Evolutionary conservation across 805 yeast species (phyloP), one percentile per base, ranked within the genome.

Genomic region (Wickerhamiella galacta): DNA sequence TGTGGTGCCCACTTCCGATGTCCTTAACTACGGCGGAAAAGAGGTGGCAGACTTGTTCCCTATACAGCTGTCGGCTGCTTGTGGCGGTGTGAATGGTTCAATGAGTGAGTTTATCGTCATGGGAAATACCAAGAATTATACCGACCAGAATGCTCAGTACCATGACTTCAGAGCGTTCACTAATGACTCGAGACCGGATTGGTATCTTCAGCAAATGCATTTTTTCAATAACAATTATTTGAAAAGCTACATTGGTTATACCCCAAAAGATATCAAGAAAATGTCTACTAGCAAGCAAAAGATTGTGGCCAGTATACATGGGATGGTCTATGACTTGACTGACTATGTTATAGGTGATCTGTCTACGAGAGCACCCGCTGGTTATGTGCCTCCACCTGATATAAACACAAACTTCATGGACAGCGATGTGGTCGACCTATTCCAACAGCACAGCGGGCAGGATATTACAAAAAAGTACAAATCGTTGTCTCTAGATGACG

Each of bases 111-210:
- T 42, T 35, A 39, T 55, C 15, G 46, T 42, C 3, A 39, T 43
- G n/a, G 53, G 56, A 3, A 45, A 53, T 28, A 52, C 54, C 2
- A 34, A 45, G 19, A 60, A 58, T 38, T 54, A 51, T 34, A 44
- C 61, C 1, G 64, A 59, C 34, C 25, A 45, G 14, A 59, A 58
- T 32, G 61, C 60, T 2, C 39, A 33, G 22, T 59, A 58, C 33
- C 64, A 59, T 33, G 64, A 59, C 35, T 59, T 59, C 46, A 39
- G 64, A n/a, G 45, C 44, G 19, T 55, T 49, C 35, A 48, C 47
- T 6, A 47, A 51, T 27, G 63, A 58, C 32, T 57, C 51, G 16
- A 47, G 63, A 3, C 64, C 64, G 2, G 63, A 58, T 34, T 59
- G 64, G 64, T 59, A 57, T 32, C 41, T 51, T 16, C 54, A 55